These are phyloP conservation scores for Xylaria flabelliformis DNA, from an alignment of 495 filamentous ascomycete genomes.

Conservation along the genomic window DNA sequence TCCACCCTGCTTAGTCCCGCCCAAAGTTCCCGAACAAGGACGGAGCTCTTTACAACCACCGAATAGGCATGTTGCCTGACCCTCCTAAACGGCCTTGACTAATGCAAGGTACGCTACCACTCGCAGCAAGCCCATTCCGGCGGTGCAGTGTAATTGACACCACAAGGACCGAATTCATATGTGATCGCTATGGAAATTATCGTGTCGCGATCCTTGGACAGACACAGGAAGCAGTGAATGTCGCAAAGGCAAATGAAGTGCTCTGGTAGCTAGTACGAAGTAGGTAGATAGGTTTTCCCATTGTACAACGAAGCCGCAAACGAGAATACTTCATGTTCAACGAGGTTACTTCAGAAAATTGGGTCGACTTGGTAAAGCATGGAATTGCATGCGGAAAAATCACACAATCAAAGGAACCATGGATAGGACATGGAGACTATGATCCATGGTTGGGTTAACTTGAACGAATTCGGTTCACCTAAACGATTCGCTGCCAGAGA, in stretches of 20 bases:
- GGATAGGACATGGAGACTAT: not conserved
- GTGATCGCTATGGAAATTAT: not conserved
- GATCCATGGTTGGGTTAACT: not conserved
- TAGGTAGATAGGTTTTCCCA: not conserved
- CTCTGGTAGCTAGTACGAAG: not conserved
- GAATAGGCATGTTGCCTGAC: conserved; percentile 27
- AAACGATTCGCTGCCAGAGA: not conserved
- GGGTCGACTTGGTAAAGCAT: conserved; percentile 2
- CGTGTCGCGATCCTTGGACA: not conserved
- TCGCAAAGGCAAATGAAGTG: not conserved
- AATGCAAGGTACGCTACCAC: conserved; percentile 31
- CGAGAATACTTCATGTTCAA: conserved; percentile 7
- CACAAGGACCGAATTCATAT: not conserved
- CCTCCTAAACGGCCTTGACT: conserved; percentile 20
- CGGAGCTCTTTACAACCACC: conserved; percentile 7
- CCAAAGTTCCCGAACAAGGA: conserved; percentile 16
- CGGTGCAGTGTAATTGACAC: conserved; percentile 8
- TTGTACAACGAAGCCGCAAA: not conserved
- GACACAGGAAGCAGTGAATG: not conserved
- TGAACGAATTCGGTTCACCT: not conserved
- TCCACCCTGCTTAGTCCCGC: not conserved
- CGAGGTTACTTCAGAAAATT: not conserved
- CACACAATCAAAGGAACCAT: not conserved
- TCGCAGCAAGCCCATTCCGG: conserved; percentile 14
- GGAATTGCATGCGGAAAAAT: not conserved